A percentile compares a stretch with the other conserved stretches of the same genome.
phyloP scores from a whole-genome alignment of 2,329 filamentous ascomycete genomes.

The Fusarium begoniae region DNA sequence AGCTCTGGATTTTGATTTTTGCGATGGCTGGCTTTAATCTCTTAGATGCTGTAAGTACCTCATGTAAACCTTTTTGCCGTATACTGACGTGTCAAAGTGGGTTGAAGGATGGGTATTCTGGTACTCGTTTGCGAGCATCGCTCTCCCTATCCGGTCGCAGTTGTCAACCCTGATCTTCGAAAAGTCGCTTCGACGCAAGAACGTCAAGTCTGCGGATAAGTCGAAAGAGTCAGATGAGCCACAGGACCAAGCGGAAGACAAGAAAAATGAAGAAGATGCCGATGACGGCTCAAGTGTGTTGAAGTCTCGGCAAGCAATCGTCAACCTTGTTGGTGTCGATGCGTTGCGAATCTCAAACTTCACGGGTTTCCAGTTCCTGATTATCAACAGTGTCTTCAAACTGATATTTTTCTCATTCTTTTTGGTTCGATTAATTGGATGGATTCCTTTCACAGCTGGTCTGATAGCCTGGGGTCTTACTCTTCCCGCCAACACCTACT shows the following conservation, averaged over 20 bases:
- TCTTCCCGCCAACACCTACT: conserved; percentile 74
- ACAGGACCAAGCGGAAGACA: conserved; percentile 52
- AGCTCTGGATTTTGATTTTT: conserved; percentile 75
- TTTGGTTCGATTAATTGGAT: conserved; percentile 75
- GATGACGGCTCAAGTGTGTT: conserved; percentile 45
- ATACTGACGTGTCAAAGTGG: conserved; percentile 50
- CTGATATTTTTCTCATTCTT: conserved; percentile 73
- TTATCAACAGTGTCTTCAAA: conserved; percentile 70
- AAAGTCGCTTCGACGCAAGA: conserved; percentile 80
- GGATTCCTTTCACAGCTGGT: conserved; percentile 73
- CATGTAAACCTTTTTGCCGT: not conserved
- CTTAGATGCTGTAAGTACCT: conserved; percentile 53
- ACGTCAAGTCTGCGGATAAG: conserved; percentile 72
- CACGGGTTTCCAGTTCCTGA: conserved; percentile 70
- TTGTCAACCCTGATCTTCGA: conserved; percentile 78
- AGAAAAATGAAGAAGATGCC: conserved; percentile 62
- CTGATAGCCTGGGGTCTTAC: conserved; percentile 70
- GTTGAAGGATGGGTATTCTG: conserved; percentile 74
- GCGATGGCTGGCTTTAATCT: conserved; percentile 70
- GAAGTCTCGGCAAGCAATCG: conserved; percentile 71
- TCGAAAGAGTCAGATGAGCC: conserved; percentile 47
- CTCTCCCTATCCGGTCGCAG: conserved; percentile 74
- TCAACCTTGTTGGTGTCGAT: conserved; percentile 84
- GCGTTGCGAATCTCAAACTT: conserved; percentile 75
- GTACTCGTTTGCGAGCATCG: conserved; percentile 70